Percentiles rank a stretch among this genome's conserved stretches.
Conservation (phyloP, 2,329 filamentous ascomycete genomes). For the Exophiala alcalophila region DNA sequence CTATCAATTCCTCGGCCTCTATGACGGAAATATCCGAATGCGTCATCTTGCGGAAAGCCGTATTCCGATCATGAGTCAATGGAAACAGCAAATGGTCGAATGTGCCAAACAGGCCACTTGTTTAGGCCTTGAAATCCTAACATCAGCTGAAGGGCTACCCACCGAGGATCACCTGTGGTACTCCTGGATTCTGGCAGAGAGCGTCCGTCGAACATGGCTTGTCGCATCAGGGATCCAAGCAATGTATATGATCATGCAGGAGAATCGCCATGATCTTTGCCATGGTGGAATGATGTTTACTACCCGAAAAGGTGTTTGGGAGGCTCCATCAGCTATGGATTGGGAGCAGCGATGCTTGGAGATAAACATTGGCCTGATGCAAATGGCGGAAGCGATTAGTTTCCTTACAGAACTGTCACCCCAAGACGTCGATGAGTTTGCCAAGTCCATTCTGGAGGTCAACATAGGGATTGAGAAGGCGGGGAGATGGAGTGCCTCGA, state of each 20-base stretch:
- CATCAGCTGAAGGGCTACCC: constrained; percentile 2
- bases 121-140: constrained; percentile 9
- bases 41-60: constrained; percentile 41
- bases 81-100: constrained; percentile 3
- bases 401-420: not conserved
- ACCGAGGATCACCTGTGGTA: constrained; percentile 18
- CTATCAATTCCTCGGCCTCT: constrained; percentile 52
- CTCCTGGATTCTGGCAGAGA: constrained; percentile 31
- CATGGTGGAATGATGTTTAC: constrained; percentile 30
- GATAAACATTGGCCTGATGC: not conserved
- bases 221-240: constrained; percentile 9
- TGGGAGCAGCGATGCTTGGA: constrained; percentile 13
- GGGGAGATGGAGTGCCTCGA: too few species aligned
- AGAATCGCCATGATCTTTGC: constrained; percentile 20
- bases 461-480: too few species aligned
- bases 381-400: not conserved
- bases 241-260: constrained; percentile 23
- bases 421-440: constrained; percentile 4
- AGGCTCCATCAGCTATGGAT: constrained; percentile 22
- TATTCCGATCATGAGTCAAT: constrained; percentile 30
- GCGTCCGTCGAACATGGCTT: constrained; percentile 30
- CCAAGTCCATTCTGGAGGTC: not conserved
- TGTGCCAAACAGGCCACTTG: constrained; percentile 1
- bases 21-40: constrained; percentile 50
- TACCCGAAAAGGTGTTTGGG: constrained; percentile 26